phyloP scores from a whole-genome alignment of 768 basidiomycete genomes.

The Pleurotus tuber-regium region DNA sequence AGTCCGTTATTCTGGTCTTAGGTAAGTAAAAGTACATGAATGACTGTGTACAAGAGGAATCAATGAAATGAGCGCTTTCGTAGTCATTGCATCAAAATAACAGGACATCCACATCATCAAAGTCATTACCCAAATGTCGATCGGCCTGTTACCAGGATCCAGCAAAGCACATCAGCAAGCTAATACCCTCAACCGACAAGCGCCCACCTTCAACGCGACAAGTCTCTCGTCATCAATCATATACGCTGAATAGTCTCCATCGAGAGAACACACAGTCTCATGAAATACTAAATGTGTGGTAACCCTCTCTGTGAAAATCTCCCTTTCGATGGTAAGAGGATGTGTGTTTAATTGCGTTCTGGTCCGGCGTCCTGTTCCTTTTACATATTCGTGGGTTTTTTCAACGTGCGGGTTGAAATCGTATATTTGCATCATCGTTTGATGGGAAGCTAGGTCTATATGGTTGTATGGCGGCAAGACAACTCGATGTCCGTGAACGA shows the following conservation, averaged over 20 bases:
- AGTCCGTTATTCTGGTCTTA: no score
- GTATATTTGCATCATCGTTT: neutral
- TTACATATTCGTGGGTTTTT: neutral
- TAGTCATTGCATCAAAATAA: no score
- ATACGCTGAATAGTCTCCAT: neutral
- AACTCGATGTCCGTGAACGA: conserved; percentile 3
- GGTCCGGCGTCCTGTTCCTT: neutral
- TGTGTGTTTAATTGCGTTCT: neutral
- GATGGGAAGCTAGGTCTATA: neutral
- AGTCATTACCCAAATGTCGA: neutral
- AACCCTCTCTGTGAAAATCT: neutral
- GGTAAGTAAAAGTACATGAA: no score
- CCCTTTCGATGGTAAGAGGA: neutral
- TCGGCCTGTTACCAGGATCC: neutral
- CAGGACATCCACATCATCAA: conserved; percentile 1
- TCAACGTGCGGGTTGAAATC: conserved; percentile 3
- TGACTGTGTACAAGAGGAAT: no score
- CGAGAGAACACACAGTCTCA: neutral
- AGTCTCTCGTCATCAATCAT: conserved; percentile 7
- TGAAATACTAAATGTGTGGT: neutral
- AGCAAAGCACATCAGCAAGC: neutral
- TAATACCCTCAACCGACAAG: neutral
- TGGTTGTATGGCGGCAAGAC: neutral
- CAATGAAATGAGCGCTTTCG: no score
- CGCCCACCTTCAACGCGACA: conserved; percentile 3